Evolutionary conservation across 1,139 yeast species (phyloP).

Genomic region (Geotrichum phurueaensis): DNA sequence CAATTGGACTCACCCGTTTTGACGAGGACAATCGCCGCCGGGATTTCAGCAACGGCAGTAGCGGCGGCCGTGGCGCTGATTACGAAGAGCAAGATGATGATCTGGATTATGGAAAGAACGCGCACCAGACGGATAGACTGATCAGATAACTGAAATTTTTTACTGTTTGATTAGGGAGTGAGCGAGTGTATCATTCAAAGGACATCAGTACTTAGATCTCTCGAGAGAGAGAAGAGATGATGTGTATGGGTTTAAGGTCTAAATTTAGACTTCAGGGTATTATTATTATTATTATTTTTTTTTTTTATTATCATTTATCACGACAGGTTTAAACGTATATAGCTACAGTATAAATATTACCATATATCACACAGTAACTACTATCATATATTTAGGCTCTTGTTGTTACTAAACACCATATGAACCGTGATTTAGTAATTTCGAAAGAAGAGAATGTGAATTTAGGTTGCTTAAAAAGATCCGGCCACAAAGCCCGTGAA

Average conservation of each 20-base stretch:
- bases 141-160: not conserved
- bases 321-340: not conserved
- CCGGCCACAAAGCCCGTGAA: too few relatives aligned
- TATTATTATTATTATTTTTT: not conserved
- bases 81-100: not conserved
- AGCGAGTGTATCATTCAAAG: not conserved
- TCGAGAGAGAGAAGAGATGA: not conserved
- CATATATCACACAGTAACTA: not conserved
- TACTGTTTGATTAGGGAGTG: not conserved
- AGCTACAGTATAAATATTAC: not conserved
- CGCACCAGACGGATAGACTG: not conserved
- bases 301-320: not conserved
- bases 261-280: not conserved
- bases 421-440: too few relatives aligned
- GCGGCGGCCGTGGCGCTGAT: not conserved
- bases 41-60: slow-evolving; percentile 24
- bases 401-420: not conserved
- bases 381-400: not conserved
- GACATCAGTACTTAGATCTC: not conserved
- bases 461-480: not conserved
- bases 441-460: not conserved
- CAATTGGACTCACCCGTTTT: slow-evolving; percentile 32
- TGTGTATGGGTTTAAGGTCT: not conserved
- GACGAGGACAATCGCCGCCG: slow-evolving; percentile 30
- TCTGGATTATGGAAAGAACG: slow-evolving; percentile 4